Evolutionary conservation across 1,139 yeast species (phyloP), one percentile per base, ranked within the genome.

Genomic region (Geotrichum carabidarum): DNA sequence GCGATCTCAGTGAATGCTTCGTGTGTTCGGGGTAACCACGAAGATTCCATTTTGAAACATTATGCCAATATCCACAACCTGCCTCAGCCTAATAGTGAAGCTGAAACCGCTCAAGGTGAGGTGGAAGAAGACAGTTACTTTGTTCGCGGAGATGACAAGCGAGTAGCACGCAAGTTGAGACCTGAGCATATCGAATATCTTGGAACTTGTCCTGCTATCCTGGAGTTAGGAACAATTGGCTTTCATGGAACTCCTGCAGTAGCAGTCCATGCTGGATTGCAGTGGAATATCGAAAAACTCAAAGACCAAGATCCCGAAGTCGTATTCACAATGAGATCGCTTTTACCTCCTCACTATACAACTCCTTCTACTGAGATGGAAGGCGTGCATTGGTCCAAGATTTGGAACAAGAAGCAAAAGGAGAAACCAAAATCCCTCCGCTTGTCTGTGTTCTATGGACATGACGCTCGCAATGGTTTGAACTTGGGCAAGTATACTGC

Each of bases 1-100:
- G 83, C 88, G 44, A 77, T 83, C 47, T 65, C 68, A 32, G 59
- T 68, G 27, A 71, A 79, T 6, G 78, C 86, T 14, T 82, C 81
- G 50, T 90, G 96, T 68, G 81, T 91, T 3, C 72, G 94, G 59
- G 98, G 98, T 0, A 91, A 91, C 72, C 96, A 91, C 68, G 98
- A 91, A 67, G 77, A 83, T 62, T 81, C 80, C 59, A 77, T 84
- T 18, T 64, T 86, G 60, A 76, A 80, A 55, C 70, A 82, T 63
- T 86, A 86, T 64, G 80, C 86, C 1, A 74, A 73, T 50, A 78
- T 76, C 63, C 89, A 82, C 62, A 76, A 79, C 4, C 69, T 83
- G 44, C 71, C 65, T 8, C 58, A 50, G 5, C 74, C 72, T 22
- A 32, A 15, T 15, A 8, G 37, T 6, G 47, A 34, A 27, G 14